Evolutionary conservation across 371 early-diverging fungal genomes (phyloP).

Genomic region (Mortierella sp.): DNA sequence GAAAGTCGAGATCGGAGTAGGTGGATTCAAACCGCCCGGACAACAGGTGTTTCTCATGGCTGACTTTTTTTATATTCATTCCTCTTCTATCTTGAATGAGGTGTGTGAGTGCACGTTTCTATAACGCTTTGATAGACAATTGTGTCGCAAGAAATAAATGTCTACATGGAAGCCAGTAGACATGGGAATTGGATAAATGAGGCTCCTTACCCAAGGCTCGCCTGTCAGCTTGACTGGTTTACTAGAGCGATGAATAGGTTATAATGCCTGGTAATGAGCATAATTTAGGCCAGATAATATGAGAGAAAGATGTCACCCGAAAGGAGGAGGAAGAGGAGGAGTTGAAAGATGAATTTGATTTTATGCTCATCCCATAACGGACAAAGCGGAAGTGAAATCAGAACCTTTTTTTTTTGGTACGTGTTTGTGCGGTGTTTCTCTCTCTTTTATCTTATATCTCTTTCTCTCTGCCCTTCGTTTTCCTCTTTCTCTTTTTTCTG

Average conservation of each 20-base stretch:
- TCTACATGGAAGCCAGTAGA: not conserved
- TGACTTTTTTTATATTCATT: slow-evolving; percentile 1
- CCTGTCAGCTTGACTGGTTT: no score
- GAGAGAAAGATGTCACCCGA: no score
- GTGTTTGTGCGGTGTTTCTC: no score
- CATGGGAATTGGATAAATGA: not conserved
- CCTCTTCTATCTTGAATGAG: not conserved
- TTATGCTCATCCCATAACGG: not conserved
- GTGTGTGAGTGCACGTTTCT: not conserved
- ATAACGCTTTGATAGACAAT: no score
- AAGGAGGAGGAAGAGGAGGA: no score
- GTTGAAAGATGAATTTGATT: not conserved
- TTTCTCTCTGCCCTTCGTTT: not conserved
- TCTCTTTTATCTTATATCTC: not conserved
- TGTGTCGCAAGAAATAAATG: no score
- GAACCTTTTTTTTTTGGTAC: not conserved
- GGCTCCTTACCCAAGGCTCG: no score
- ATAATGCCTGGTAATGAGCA: not conserved
- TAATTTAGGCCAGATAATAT: no score
- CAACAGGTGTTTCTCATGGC: not conserved
- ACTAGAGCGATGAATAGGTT: not conserved
- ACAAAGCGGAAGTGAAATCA: not conserved
- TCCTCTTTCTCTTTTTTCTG: not conserved
- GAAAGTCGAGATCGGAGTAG: not conserved
- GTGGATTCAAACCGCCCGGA: not conserved